Evolutionary conservation across 1,284 basidiomycete genomes (phyloP), one percentile per base, ranked within the genome.

Genomic region (Cystobasidium sp.): DNA sequence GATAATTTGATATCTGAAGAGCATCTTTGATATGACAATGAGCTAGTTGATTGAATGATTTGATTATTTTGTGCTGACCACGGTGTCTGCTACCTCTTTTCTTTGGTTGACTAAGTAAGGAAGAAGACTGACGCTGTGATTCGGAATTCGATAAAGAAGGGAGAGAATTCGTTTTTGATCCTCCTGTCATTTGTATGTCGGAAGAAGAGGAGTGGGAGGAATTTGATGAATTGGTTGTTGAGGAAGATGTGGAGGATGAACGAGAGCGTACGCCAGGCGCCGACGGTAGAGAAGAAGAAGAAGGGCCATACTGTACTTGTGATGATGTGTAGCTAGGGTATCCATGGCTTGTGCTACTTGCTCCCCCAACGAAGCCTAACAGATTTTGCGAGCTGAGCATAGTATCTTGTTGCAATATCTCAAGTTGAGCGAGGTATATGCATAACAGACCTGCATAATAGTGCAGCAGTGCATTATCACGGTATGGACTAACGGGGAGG

Each of bases 401-500:
- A n/a, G 39, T 22, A 52, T 66, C 44, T 62, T 56, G 69, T 62
- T 56, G 69, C 10, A 43, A 16, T 10, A 55, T 1, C 22, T 73
- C 70, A 4, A 20, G 16, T 74, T 84, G 83, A 6, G 84, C 83
- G 24, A 84, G 80, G 67, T 81, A 86, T 75, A 93, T 84, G 49
- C 85, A 87, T 10, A 92, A 83, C 75, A 94, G 82, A 2, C 91
- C 93, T 3, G 92, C 92, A 77, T 94, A 94, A 8, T 88, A 84
- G 79, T 94, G 91, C 47, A 95, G 84, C 1, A 88, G 83, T 1
- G 90, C 86, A 75, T 92, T 91, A 76, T 92, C 90, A 79, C 89
- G 88, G 83, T 90, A 95, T 0, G 93, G 93, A 80, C 90, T 90
- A 0, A 91, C 90, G 0, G 91, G 89, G 12, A 95, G 85, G 81